Conservation (phyloP, 1,284 basidiomycete species). For the Meripilus lineatus region DNA sequence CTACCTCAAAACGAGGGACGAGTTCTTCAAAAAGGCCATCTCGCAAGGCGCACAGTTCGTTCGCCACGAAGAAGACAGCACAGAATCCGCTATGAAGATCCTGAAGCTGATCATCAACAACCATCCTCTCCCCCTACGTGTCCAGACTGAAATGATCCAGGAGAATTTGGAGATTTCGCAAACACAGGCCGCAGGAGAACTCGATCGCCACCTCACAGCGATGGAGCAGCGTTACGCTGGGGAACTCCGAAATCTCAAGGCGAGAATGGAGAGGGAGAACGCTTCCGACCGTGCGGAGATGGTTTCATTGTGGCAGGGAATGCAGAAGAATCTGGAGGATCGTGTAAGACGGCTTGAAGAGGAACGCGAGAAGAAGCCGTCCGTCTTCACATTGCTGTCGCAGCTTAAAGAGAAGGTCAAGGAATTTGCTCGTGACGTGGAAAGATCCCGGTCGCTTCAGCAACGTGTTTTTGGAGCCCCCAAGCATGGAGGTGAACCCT, state of each 20-base stretch:
- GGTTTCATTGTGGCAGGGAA: too few species aligned
- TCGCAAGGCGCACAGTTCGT: constrained; percentile 7
- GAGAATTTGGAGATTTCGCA: constrained; percentile 1
- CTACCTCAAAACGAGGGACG: constrained; percentile 7
- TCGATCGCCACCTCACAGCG: constrained; percentile 2
- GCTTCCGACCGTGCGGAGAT: too few species aligned
- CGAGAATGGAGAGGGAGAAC: too few species aligned
- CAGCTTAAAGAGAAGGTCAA: too few species aligned
- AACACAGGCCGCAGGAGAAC: constrained; percentile 6
- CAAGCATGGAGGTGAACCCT: too few species aligned
- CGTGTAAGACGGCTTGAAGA: too few species aligned
- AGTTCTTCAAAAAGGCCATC: constrained; percentile 11
- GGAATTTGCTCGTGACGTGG: too few species aligned
- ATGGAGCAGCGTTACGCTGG: constrained; percentile 8
- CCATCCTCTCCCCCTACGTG: constrained; percentile 5
- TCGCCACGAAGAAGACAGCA: constrained; percentile 8
- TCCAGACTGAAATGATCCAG: constrained; percentile 10
- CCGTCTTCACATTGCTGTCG: too few species aligned
- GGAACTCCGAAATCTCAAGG: constrained; percentile 9
- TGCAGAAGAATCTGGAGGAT: too few species aligned
- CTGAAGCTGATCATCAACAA: constrained; percentile 4
- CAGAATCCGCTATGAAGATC: constrained; percentile 5
- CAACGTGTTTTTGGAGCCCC: too few species aligned
- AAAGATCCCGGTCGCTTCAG: too few species aligned
- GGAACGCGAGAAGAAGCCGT: too few species aligned